Conservation (phyloP, 2,329 filamentous ascomycete genomes). For the Diaporthe amygdali region DNA sequence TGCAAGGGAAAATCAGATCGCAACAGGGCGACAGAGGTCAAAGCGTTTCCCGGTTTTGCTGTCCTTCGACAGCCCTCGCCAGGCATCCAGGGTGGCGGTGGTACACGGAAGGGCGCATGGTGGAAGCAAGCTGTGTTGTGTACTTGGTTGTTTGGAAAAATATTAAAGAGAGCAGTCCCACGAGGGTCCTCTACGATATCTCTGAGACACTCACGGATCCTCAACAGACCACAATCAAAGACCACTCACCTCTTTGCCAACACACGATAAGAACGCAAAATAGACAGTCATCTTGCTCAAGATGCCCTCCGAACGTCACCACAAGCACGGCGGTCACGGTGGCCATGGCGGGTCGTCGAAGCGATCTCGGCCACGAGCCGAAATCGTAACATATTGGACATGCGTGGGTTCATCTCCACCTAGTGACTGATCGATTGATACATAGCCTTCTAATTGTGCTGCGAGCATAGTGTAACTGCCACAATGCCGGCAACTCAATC, state of each 20-base stretch:
- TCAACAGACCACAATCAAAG: neutral
- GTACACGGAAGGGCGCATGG: neutral
- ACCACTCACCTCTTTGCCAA: neutral
- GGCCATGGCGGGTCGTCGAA: neutral
- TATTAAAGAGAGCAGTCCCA: neutral
- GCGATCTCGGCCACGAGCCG: neutral
- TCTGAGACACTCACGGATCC: neutral
- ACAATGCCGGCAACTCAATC: neutral
- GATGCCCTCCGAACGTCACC: neutral
- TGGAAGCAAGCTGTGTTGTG: neutral
- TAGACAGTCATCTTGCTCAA: neutral
- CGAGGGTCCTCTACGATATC: neutral
- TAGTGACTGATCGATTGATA: too few relatives aligned
- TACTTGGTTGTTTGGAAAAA: neutral
- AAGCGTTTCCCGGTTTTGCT: neutral
- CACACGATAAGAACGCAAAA: neutral
- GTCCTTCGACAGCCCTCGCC: neutral
- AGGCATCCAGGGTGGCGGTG: slow-evolving; percentile 10
- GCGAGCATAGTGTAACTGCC: neutral
- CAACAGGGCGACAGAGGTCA: neutral
- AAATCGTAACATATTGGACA: neutral
- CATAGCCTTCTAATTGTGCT: neutral
- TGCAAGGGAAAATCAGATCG: neutral
- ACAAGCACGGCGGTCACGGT: neutral
- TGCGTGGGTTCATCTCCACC: neutral